A percentile compares a stretch with the other conserved stretches of the same genome.
phyloP scores from a whole-genome alignment of 2,329 filamentous ascomycete species.

The Calonectria crousiana region DNA sequence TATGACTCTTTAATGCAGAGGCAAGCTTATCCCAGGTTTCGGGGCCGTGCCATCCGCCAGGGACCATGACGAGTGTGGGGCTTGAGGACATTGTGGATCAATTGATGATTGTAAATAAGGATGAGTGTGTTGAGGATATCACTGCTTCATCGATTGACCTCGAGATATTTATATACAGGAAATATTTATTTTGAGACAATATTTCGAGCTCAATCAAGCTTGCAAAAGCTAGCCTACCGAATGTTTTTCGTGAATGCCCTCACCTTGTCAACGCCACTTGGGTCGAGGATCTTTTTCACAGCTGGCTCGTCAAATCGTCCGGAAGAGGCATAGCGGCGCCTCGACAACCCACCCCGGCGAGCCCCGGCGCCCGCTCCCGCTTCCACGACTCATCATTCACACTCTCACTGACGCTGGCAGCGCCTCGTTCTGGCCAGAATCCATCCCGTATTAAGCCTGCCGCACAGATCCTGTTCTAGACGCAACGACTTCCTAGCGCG shows the following conservation, averaged over 20 bases:
- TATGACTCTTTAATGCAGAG: conserved; percentile 47
- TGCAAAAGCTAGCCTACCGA: background rate
- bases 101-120: background rate
- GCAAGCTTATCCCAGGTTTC: conserved; percentile 52
- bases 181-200: background rate
- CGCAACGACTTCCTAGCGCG: background rate
- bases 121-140: background rate
- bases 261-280: background rate
- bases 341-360: background rate
- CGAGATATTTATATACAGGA: background rate
- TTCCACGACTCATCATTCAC: background rate
- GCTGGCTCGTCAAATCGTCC: conserved; percentile 37
- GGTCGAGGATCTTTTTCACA: background rate
- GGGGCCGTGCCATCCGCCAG: conserved; percentile 61
- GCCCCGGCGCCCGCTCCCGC: background rate
- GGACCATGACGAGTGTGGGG: conserved; percentile 58
- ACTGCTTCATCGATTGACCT: background rate
- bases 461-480: background rate
- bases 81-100: conserved; percentile 36
- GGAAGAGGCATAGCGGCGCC: conserved; percentile 31
- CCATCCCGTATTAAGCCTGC: background rate
- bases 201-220: background rate
- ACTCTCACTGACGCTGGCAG: background rate
- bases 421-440: background rate
- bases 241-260: conserved; percentile 17